Percentiles rank a stretch among this genome's conserved stretches.
Conservation (phyloP, 306 rosid species). For the Trifolium subterraneum region DNA sequence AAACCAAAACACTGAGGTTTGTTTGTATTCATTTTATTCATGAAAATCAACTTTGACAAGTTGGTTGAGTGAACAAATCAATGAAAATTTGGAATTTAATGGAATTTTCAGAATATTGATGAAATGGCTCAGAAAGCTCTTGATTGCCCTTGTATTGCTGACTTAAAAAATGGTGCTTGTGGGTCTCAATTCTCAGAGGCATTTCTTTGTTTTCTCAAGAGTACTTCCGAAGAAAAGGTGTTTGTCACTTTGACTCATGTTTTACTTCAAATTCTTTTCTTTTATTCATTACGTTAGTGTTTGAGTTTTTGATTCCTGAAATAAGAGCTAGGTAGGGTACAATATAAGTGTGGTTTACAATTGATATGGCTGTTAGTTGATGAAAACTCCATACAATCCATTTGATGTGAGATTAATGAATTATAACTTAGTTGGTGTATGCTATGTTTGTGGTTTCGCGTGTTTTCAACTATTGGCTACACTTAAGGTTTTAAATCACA, state of each 20-base stretch:
- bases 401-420: constrained; percentile 10
- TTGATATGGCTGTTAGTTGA: constrained; percentile 1
- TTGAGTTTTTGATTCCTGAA: constrained; percentile 18
- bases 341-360: not conserved
- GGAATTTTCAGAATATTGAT: constrained; percentile 73
- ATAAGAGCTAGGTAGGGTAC: not conserved
- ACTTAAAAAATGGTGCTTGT: constrained; percentile 78
- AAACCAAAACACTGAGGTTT: constrained; percentile 62
- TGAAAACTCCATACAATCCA: not conserved
- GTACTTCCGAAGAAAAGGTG: constrained; percentile 89
- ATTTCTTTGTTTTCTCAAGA: constrained; percentile 86
- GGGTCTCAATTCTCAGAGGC: constrained; percentile 86
- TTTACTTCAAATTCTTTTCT: constrained; percentile 2
- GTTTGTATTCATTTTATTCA: constrained; percentile 39
- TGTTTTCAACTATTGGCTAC: not conserved
- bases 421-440: too few species aligned
- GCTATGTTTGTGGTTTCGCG: not conserved
- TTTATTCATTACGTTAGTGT: constrained; percentile 17
- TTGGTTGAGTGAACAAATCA: constrained; percentile 29
- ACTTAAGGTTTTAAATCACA: not conserved
- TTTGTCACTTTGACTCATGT: not conserved
- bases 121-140: constrained; percentile 85
- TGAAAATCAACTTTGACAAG: constrained; percentile 32
- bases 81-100: constrained; percentile 11
- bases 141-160: constrained; percentile 95